Conservation (phyloP, 1,284 basidiomycete genomes). For the Rhodotorula sp. region DNA sequence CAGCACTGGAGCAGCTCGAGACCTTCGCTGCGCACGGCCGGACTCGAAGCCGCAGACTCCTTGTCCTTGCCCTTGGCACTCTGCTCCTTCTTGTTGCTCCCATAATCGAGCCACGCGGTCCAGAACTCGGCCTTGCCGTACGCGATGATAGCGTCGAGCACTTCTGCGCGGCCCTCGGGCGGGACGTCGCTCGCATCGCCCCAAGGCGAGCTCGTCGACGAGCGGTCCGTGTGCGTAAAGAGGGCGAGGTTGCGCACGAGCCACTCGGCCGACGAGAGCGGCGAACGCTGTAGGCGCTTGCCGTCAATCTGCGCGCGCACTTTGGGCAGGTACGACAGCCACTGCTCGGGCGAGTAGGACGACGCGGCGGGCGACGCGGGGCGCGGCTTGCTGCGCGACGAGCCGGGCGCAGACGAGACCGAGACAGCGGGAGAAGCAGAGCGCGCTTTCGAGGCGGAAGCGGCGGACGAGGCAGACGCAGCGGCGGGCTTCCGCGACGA, state of each 20-base stretch:
- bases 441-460: not conserved
- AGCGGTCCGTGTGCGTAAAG: constrained; percentile 11
- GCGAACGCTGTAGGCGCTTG: constrained; percentile 6
- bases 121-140: constrained; percentile 25
- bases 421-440: not conserved
- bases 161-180: constrained; percentile 23
- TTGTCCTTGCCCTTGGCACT: constrained; percentile 13
- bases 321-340: constrained; percentile 3
- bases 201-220: constrained; percentile 16
- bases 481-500: not conserved
- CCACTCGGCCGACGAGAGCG: constrained; percentile 16
- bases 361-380: not conserved
- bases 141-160: constrained; percentile 12
- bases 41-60: not conserved
- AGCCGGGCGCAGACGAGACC: not conserved
- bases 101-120: constrained; percentile 8
- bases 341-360: constrained; percentile 4
- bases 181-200: constrained; percentile 34
- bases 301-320: constrained; percentile 6
- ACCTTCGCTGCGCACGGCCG: not conserved
- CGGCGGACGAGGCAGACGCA: not conserved
- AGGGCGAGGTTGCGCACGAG: constrained; percentile 5
- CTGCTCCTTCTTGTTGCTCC: not conserved
- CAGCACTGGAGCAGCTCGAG: constrained; percentile 17
- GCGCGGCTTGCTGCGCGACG: not conserved